A percentile compares a stretch with the other conserved stretches of the same genome.
These are phyloP conservation scores for Solanum rostratum DNA, from an alignment of 257 asterid genomes.

Conservation along the genomic window DNA sequence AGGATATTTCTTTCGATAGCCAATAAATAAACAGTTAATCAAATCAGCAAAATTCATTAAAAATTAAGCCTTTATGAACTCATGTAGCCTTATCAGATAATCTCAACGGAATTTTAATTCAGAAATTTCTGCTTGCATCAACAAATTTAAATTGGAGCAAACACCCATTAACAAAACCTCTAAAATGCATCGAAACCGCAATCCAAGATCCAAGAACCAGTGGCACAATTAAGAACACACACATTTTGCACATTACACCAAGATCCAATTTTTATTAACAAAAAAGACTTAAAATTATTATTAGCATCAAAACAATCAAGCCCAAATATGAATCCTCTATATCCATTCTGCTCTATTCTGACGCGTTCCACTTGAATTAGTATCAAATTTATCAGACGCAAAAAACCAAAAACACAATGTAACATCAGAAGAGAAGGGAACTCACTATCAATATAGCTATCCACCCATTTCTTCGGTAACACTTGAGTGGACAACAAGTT, in stretches of 20 bases:
- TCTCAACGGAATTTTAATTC: neutral
- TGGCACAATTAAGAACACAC: neutral
- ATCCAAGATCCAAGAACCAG: neutral
- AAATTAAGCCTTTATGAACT: neutral
- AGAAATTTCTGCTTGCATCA: neutral
- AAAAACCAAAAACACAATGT: neutral
- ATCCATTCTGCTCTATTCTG: neutral
- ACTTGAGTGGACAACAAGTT: too few species aligned
- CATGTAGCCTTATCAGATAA: neutral
- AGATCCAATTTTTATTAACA: neutral
- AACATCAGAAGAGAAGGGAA: neutral
- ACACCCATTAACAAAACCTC: neutral
- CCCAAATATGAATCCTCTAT: neutral
- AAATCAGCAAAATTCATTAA: neutral
- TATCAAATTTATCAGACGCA: neutral
- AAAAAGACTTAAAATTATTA: neutral
- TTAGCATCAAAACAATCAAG: neutral
- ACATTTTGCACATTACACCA: neutral
- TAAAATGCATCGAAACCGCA: neutral
- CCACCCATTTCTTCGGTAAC: too few species aligned
- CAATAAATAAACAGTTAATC: neutral
- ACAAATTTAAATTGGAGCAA: neutral
- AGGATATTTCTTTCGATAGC: neutral
- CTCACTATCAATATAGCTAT: constrained; percentile 91
- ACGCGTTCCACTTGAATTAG: neutral